Conservation (phyloP, 345 rosid species). For the Eutrema japonicum region DNA sequence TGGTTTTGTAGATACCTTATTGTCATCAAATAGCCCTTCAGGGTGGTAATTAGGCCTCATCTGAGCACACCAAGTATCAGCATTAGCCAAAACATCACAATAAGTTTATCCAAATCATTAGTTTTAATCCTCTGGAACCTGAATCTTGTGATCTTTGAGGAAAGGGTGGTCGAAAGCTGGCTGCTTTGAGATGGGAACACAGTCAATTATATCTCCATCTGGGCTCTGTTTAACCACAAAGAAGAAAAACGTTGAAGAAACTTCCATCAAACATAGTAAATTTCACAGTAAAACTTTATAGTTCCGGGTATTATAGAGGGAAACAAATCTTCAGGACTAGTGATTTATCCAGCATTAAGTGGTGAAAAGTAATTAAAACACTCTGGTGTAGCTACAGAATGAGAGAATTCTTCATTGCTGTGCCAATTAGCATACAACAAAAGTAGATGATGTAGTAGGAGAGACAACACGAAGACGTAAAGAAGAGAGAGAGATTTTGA, state of each 20-base stretch:
- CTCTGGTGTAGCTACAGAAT: background rate
- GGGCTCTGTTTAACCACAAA: conserved; percentile 55
- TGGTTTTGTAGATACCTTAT: conserved; percentile 55
- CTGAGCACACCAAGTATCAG: conserved; percentile 44
- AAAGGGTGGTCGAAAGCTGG: conserved; percentile 97
- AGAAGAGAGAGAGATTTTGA: background rate
- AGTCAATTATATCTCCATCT: conserved; percentile 81
- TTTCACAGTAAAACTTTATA: background rate
- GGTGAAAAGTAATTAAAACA: background rate
- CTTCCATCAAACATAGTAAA: conserved; percentile 12
- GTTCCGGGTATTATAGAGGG: background rate
- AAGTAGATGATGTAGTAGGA: conserved; percentile 2
- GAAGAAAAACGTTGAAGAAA: background rate
- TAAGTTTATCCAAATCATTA: background rate
- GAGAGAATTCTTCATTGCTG: background rate
- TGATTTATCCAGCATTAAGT: conserved; percentile 2
- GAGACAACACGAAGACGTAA: conserved; percentile 5
- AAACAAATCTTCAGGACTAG: background rate
- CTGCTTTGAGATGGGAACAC: conserved; percentile 82
- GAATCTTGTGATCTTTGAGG: conserved; percentile 95
- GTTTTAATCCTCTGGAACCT: conserved; percentile 49
- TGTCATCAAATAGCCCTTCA: conserved; percentile 74
- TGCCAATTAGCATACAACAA: background rate
- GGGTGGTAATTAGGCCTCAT: conserved; percentile 89
- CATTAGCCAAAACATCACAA: background rate